Evolutionary conservation across 176 grass and related monocot genomes (phyloP).

Genomic region (Triticum monococcum): DNA sequence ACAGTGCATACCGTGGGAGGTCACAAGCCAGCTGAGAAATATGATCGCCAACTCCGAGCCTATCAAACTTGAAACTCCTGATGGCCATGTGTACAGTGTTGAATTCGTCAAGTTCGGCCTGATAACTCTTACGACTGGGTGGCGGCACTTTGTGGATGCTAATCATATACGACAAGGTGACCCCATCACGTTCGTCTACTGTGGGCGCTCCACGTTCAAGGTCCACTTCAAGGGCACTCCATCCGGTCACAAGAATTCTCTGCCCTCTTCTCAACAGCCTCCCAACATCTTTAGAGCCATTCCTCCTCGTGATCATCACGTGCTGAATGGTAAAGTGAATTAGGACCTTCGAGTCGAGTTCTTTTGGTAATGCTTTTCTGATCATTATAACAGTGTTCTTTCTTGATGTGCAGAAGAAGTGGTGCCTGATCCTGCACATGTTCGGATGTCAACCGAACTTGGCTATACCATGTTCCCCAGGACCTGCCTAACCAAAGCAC

Average conservation of each 20-base stretch:
- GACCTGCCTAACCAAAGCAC: no score
- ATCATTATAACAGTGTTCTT: not conserved
- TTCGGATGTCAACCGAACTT: no score
- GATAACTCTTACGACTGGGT: no score
- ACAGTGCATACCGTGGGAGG: not conserved
- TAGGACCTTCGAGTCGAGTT: not conserved
- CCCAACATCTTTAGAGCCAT: not conserved
- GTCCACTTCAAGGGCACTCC: constrained; percentile 9
- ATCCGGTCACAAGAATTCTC: not conserved
- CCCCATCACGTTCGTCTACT: constrained; percentile 24
- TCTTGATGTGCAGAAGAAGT: no score
- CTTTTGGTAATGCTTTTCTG: not conserved
- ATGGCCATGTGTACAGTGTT: constrained; percentile 18
- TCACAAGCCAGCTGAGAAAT: not conserved
- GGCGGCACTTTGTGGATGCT: no score
- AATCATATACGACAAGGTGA: no score
- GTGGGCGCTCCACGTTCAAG: constrained; percentile 24
- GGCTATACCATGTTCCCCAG: no score
- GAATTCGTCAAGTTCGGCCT: not conserved
- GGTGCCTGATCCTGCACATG: no score
- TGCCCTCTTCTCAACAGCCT: not conserved
- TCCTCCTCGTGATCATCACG: not conserved
- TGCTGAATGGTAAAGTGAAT: not conserved
- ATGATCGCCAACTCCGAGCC: not conserved
- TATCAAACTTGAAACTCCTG: constrained; percentile 23